A percentile compares a stretch with the other conserved stretches of the same genome.
Conservation (phyloP, 768 basidiomycete species). For the Mycena crocata region DNA sequence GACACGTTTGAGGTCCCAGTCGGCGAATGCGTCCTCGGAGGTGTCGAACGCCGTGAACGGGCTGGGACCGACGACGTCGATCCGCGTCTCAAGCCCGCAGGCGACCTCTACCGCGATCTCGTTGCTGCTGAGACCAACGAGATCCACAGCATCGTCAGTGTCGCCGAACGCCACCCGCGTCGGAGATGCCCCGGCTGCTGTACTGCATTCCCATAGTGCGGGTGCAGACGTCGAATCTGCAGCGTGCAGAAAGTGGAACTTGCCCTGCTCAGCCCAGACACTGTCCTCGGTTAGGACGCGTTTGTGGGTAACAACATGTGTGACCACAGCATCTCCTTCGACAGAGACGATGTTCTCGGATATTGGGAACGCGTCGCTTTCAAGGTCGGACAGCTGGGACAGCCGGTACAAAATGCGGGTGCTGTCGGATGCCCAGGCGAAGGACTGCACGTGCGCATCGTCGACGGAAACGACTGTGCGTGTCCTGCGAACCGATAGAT, state of each 20-base stretch:
- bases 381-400: slow-evolving; percentile 1
- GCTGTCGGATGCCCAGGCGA: slow-evolving; percentile 32
- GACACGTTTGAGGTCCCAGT: slow-evolving; percentile 26
- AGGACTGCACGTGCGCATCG: slow-evolving; percentile 15
- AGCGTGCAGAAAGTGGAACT: slow-evolving; percentile 15
- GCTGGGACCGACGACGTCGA: slow-evolving; percentile 14
- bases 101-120: slow-evolving; percentile 27
- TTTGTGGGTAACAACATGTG: slow-evolving; percentile 21
- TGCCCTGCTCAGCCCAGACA: slow-evolving; percentile 16
- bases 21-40: slow-evolving; percentile 20
- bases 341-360: slow-evolving; percentile 26
- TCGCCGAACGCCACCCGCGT: slow-evolving; percentile 20
- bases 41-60: slow-evolving; percentile 25
- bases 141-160: slow-evolving; percentile 17
- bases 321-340: slow-evolving; percentile 7
- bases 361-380: slow-evolving; percentile 19
- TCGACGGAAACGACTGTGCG: slow-evolving; percentile 10
- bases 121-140: slow-evolving; percentile 1
- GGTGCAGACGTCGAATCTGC: slow-evolving; percentile 3
- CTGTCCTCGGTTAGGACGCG: not conserved
- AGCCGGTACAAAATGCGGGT: slow-evolving; percentile 22
- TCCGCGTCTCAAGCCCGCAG: slow-evolving; percentile 24
- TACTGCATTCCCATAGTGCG: slow-evolving; percentile 13
- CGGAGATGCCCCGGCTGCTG: not conserved
- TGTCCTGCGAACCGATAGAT: not conserved